Base-by-base conservation (phyloP, 2,329 filamentous ascomycete species). In the Sclerotinia sclerotiorum region DNA sequence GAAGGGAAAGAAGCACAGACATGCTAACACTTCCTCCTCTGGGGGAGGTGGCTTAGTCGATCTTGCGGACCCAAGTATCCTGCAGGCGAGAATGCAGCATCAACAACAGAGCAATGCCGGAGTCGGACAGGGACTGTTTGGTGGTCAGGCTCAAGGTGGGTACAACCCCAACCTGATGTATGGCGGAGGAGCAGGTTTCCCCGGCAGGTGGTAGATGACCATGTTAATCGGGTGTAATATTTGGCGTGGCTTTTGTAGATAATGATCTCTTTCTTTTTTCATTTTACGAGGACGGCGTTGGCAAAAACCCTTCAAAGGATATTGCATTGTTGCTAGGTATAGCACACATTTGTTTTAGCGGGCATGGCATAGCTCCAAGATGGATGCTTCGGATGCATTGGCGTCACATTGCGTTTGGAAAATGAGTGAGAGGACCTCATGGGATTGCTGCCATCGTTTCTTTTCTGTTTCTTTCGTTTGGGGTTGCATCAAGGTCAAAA, bases 11-110 rank as follows among this genome's bases (percentile, higher is more conserved):
- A 97, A 97, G 93, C 94, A 97, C 87, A 96, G 94, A 90, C 94
- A 97, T 90, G 94, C 93, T 95, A 97, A 97, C 93, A 97, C 94
- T 94, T 97, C 94, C 92, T 98, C 94, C 89, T 97, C 93, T 89
- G 91, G 91, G 86, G 94, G 93, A 88, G 92, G 93, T 92, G 94
- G 92, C 86, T 89, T 97, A 94, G 94, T 96, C 85, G 94, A 98
- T 96, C 93, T 97, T 94, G 93, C 92, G 87, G 94, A 98, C 93
- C 94, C 94, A 87, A 97, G 93, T 87, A 97, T 97, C 87, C 89
- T 98, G 87, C 94, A 97, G 86, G 93, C 93, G 82, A 92, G 94
- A 87, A 91, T 97, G 87, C 94, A 96, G 83, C 92, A 95, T 84
- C 88, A 90, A 84, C 86, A 88, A 76, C 89, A 91, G 83, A 90